Conservation (phyloP, 768 basidiomycete genomes). For the Lactarius evosmus region DNA sequence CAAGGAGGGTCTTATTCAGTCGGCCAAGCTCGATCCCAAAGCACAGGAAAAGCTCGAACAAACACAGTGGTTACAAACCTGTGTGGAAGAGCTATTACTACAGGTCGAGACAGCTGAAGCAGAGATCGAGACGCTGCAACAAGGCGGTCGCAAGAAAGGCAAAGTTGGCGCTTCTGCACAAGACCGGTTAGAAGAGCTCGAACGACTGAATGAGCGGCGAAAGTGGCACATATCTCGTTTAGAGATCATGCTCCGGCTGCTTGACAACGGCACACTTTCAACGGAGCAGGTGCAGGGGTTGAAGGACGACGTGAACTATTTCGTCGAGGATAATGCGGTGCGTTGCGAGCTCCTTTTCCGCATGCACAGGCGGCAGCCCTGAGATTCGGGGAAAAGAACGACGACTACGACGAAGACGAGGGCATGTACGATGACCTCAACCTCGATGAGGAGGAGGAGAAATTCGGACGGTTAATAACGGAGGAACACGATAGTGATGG, state of each 20-base stretch:
- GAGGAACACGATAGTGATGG: conserved; percentile 80
- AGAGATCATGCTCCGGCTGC: conserved; percentile 86
- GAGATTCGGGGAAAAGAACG: conserved; percentile 57
- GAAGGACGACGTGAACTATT: conserved; percentile 95
- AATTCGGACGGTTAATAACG: conserved; percentile 71
- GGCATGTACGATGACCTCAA: conserved; percentile 98
- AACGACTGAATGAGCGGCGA: conserved; percentile 85
- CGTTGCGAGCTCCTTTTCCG: conserved; percentile 37
- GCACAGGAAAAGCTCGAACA: conserved; percentile 95
- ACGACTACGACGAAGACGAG: conserved; percentile 96
- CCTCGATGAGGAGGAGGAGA: conserved; percentile 95
- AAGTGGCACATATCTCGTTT: conserved; percentile 93
- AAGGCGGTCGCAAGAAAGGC: conserved; percentile 77
- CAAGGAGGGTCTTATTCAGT: conserved; percentile 94
- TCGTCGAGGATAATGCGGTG: conserved; percentile 93
- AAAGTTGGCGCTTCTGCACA: conserved; percentile 61
- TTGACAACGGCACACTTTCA: conserved; percentile 89
- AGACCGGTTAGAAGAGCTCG: conserved; percentile 79
- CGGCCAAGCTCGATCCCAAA: conserved; percentile 92
- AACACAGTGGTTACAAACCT: conserved; percentile 78
- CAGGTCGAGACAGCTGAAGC: conserved; percentile 95
- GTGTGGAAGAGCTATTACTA: conserved; percentile 87
- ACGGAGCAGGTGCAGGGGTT: conserved; percentile 76
- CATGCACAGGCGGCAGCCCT: background rate
- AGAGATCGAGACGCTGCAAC: conserved; percentile 82